Conservation (phyloP, 1,139 yeast genomes). For the Lodderomyces pseudojiufengensis region DNA sequence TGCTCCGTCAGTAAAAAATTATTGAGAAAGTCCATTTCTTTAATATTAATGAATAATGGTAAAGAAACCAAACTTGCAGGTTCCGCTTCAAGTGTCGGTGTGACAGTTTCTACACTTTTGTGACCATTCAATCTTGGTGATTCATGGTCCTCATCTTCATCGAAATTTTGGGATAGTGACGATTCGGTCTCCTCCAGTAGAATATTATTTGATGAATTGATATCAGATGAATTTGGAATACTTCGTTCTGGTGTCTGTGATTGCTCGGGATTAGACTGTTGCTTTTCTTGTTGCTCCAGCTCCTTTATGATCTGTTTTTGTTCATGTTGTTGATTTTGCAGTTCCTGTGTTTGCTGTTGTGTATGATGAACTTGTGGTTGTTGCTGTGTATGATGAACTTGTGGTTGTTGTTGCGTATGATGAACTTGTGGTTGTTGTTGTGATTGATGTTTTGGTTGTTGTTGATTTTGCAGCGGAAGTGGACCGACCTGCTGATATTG, state of each 20-base stretch:
- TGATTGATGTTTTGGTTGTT: conserved; percentile 1
- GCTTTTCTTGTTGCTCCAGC: not conserved
- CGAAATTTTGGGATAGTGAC: too few species aligned
- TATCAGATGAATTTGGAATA: not conserved
- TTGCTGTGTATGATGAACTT: not conserved
- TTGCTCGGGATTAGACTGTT: not conserved
- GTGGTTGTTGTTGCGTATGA: too few species aligned
- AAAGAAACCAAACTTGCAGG: not conserved
- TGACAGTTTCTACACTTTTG: not conserved
- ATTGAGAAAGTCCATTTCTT: conserved; percentile 13
- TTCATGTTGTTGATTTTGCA: not conserved
- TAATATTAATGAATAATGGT: conserved; percentile 22
- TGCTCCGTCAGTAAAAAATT: conserved; percentile 5
- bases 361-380: not conserved
- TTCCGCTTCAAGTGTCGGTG: not conserved
- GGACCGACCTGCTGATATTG: conserved; percentile 3
- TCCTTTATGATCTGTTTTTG: not conserved
- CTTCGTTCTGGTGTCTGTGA: too few species aligned
- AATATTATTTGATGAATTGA: not conserved
- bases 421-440: not conserved
- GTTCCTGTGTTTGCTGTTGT: conserved; percentile 1
- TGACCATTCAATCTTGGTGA: conserved; percentile 4
- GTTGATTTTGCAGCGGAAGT: conserved; percentile 1
- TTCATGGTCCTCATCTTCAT: too few species aligned
- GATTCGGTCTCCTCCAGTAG: too few species aligned